Base-by-base conservation (phyloP, 768 basidiomycete genomes). In the Naganishia antarctica region DNA sequence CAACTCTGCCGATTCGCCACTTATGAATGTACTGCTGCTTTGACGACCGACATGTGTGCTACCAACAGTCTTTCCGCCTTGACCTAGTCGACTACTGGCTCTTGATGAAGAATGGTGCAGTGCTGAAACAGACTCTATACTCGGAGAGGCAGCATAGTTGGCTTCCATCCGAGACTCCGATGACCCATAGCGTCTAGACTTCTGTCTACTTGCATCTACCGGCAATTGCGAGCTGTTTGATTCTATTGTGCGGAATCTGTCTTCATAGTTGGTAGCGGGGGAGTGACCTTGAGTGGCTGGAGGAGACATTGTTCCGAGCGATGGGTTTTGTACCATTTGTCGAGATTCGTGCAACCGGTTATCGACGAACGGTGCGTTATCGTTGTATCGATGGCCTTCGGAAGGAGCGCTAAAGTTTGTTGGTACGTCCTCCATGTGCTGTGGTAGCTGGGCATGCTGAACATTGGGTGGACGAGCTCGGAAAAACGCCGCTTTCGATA, bases 1-100 rank as follows among this genome's bases (percentile, higher is more conserved):
- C 48, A 98, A 83, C 67, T 92, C 89, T 70, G 96, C 91, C 47
- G 73, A 71, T 8, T 69, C 73, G 37, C 60, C 21, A 15, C 18
- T 41, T 26, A 53, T 41, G 32, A 37, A 21, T n/a, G 41, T 61
- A 21, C 45, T 41, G 63, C 16, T 29, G 60, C 45, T 16, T 53
- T 13, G 29, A 15, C 34, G 46, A 9, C 15, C 23, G 16, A 26
- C 16, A 29, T 45, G 23, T n/a, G 29, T 49, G 41, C 43, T n/a
- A 25, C 28, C 48, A 43, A 41, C 48, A 9, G 34, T 51, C 16
- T 13, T 57, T 47, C 28, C 64, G 34, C 26, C 31, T 26, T 58
- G 51, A 8, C 51, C 63, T 18, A 48, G 9, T 5, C 63, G 53
- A 28, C 63, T 64, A 29, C 63, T 59, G 15, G 53, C 23, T 28